Evolutionary conservation across 805 yeast genomes (phyloP), one percentile per base, ranked within the genome.

Genomic region (Candida saitoana): DNA sequence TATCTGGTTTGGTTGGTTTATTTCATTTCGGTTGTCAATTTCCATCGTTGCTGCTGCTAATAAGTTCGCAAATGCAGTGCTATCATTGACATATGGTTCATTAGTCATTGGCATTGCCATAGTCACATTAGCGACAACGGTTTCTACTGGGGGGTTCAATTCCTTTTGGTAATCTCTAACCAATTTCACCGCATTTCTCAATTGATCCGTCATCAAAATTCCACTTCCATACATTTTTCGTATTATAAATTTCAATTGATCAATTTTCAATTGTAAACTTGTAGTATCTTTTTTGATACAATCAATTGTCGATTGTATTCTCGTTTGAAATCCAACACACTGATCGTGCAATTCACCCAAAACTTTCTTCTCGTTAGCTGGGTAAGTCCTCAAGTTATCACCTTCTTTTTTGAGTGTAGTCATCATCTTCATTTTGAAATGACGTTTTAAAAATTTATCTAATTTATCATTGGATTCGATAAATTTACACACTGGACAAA

Each of bases 221-320:
- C 64, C 61, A 35, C 62, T 46, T 2, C 69, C 67, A 45, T 64
- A 65, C 0, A 59, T 31, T 37, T 62, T 64, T 27, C 71, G 47
- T 17, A 63, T 43, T 2, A 52, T 27, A 39, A 57, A 64, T 38
- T 43, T 47, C 20, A 58, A 48, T 22, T 39, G 38, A 47, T 60
- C 68, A 14, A 62, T 24, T 38, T 52, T 55, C 14, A 40, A 34
- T 3, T 41, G 42, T 11, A 43, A 31, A 9, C 32, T 32, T 3
- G 40, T 33, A 6, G 40, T 36, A 18, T 41, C 41, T 7, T 39
- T 34, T 16, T 48, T 49, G 16, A 59, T 50, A 3, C 39, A 36
- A n/a, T 43, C 41, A n/a, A 57, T 42, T 12, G 47, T 38, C 3
- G 32, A 16, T 17, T 19, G 32, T 9, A 50, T 42, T 3, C 38